phyloP scores from a whole-genome alignment of 169 alveolate species.

The Eimeria brunetti region DNA sequence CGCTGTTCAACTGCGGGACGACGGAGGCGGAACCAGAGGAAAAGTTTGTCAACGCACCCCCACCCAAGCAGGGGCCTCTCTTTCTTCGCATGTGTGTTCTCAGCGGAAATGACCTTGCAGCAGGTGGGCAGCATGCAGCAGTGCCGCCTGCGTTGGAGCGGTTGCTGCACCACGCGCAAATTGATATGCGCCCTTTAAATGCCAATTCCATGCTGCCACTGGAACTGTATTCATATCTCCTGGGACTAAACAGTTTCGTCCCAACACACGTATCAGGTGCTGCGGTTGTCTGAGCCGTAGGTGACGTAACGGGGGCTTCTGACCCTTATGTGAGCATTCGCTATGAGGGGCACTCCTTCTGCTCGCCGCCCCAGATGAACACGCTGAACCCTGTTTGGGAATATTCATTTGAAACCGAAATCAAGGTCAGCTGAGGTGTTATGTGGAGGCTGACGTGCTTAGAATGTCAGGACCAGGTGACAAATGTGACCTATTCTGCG shows the following conservation, averaged over 20 bases:
- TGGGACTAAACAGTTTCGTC: neutral
- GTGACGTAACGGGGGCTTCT: slow-evolving; percentile 63
- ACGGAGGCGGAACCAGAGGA: slow-evolving; percentile 37
- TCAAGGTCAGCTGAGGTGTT: slow-evolving; percentile 37
- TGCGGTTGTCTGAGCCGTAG: slow-evolving; percentile 7
- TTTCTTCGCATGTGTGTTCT: slow-evolving; percentile 64
- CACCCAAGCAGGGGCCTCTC: slow-evolving; percentile 73
- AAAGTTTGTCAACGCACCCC: slow-evolving; percentile 64
- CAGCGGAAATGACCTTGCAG: slow-evolving; percentile 68
- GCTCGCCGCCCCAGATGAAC: slow-evolving; percentile 65
- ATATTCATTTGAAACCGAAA: slow-evolving; percentile 47
- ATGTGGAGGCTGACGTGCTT: neutral
- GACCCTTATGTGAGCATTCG: slow-evolving; percentile 74
- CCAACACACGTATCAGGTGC: neutral
- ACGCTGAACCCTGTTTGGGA: slow-evolving; percentile 80
- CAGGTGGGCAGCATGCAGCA: slow-evolving; percentile 14
- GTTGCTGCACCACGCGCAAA: neutral
- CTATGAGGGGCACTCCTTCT: slow-evolving; percentile 38
- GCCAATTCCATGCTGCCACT: neutral
- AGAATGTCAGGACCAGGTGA: neutral
- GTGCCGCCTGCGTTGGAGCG: neutral
- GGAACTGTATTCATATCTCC: neutral
- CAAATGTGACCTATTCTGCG: neutral
- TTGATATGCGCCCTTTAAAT: neutral
- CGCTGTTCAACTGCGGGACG: slow-evolving; percentile 48